These are phyloP conservation scores for Diplosphaera chodatii DNA, from an alignment of 139 green algal genomes.

Conservation along the genomic window DNA sequence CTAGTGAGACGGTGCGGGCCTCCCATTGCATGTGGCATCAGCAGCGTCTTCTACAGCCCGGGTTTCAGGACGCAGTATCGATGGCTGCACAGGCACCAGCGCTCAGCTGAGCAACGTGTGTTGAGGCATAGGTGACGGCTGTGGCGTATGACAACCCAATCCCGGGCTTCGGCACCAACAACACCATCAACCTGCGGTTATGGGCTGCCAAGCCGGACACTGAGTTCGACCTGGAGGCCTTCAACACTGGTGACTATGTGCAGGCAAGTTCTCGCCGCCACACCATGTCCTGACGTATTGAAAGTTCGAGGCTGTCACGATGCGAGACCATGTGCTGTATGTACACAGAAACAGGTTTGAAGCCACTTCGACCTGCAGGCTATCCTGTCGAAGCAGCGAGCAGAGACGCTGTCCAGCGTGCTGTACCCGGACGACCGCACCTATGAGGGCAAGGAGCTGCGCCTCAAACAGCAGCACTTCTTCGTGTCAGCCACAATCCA, in stretches of 20 bases:
- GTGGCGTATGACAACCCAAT: conserved; percentile 98
- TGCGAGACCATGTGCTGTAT: too few species aligned
- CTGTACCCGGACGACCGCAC: conserved; percentile 98
- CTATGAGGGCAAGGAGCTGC: conserved; percentile 95
- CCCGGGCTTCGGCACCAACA: conserved; percentile 93
- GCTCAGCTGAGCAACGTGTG: too few species aligned
- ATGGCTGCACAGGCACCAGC: too few species aligned
- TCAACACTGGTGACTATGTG: conserved; percentile 93
- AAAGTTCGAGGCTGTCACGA: too few species aligned
- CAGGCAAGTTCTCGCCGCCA: too few species aligned
- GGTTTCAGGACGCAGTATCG: too few species aligned
- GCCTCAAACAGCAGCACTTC: conserved; percentile 99
- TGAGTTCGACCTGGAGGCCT: conserved; percentile 96
- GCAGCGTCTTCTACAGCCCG: too few species aligned
- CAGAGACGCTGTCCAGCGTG: conserved; percentile 92
- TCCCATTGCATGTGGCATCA: too few species aligned
- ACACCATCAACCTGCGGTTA: conserved; percentile 97
- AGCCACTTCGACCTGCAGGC: conserved; percentile 46
- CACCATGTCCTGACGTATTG: too few species aligned
- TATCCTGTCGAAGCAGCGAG: conserved; percentile 92
- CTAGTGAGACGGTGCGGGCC: conserved; percentile 70
- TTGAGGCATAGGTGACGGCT: conserved; percentile 62
- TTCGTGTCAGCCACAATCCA: conserved; percentile 94
- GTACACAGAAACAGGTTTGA: not conserved
- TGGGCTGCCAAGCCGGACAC: conserved; percentile 89